phyloP scores from a whole-genome alignment of 2,329 filamentous ascomycete genomes.

The Fusarium denticulatum region DNA sequence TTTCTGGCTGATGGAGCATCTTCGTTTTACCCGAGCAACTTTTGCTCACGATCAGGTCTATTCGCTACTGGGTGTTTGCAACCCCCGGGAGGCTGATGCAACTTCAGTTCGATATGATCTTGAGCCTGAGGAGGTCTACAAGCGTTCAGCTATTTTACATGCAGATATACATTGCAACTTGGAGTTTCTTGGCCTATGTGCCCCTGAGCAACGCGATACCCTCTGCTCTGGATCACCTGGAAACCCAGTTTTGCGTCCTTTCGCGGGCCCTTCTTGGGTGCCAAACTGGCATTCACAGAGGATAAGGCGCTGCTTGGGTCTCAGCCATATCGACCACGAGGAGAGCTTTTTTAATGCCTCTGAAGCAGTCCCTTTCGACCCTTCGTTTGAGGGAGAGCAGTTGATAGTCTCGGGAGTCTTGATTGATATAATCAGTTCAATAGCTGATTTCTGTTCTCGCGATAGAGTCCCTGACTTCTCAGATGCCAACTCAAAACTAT shows the following conservation, averaged over 20 bases:
- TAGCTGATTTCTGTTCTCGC: background rate
- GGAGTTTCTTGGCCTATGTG: background rate
- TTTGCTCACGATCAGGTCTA: background rate
- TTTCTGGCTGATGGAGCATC: background rate
- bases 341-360: background rate
- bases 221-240: background rate
- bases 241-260: background rate
- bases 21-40: background rate
- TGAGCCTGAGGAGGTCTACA: background rate
- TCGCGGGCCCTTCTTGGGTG: background rate
- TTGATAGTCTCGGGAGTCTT: background rate
- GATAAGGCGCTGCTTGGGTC: background rate
- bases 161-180: background rate
- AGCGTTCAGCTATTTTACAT: background rate
- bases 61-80: background rate
- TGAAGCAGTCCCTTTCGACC: background rate
- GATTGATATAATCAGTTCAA: background rate
- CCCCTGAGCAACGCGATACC: background rate
- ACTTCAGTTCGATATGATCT: background rate
- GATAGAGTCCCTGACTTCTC: background rate
- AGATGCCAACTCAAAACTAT: background rate
- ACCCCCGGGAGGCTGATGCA: background rate
- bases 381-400: background rate
- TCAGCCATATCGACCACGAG: background rate
- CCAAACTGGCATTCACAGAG: background rate